Base-by-base conservation (phyloP, 306 rosid species). In the Vigna trinervia region DNA sequence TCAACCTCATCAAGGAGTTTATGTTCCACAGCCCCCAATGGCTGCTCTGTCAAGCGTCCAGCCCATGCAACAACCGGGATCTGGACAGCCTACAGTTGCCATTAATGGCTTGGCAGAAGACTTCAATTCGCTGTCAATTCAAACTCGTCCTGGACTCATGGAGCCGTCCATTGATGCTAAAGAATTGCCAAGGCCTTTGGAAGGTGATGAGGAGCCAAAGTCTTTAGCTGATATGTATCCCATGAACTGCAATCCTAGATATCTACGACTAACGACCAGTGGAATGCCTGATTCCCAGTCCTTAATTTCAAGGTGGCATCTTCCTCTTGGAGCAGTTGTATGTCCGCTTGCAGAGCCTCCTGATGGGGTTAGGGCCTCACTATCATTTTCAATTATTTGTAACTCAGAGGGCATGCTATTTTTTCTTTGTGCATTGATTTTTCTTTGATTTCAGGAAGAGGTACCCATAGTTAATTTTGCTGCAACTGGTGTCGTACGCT, bases 311-410 rank as follows among this genome's bases (percentile, higher is more conserved):
- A 89, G 99, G 87, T 96, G 99, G 99, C 97, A 93, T 86, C 83
- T 96, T 59, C 99, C 97, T 84, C 93, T 96, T 73, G 99, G 99
- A 78, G 96, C 99, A 52, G 90, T 92, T 87, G 97, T 96, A 57
- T 96, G 99, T 62, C 99, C 99, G 52, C 98, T 96, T 85, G 98
- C 99, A 0, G 97, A 92, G 85, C 79, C 93, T 71, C 96, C 98
- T 28, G 87, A 85, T 64, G 98, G 96, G 90, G 98, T 96, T 13
- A 61, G 96, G 80, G 75, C 78, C 59, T 81, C 67, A 76, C 32
- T 85, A 74, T 74, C 71, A 43, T 58, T 10, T 76, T 67, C 80
- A 67, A 72, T 74, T 32, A 66, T 47, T 81, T 8, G 58, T 64
- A 62, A 17, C 36, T 12, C 5, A 32, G 12, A 60, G 26, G 68